Base-by-base conservation (phyloP, 2,329 filamentous ascomycete species). In the Cercospora citrullina region DNA sequence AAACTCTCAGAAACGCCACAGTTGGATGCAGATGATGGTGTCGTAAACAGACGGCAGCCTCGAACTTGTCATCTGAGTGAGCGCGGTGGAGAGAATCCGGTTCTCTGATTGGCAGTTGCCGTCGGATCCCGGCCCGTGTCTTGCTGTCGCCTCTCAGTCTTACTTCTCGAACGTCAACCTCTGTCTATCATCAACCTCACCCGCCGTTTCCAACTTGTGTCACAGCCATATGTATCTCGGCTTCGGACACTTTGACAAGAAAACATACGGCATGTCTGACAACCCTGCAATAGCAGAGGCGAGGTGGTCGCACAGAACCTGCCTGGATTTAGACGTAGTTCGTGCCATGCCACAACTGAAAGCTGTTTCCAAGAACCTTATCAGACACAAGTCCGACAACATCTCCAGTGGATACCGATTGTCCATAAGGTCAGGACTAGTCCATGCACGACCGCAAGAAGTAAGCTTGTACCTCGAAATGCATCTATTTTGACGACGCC, bases 1-100 rank as follows among this genome's bases (percentile, higher is more conserved):
- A 65, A 55, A 55, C 42, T 51, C 57, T 33, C 39, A 60, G 57
- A 65, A 65, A 60, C 57, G 64, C 64, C 64, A 57, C 64, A 59
- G 53, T 60, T 58, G 59, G 62, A 57, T 64, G 48, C 62, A 55
- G 58, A 42, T 60, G 57, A 55, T 55, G 64, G 39, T 26, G 62
- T 64, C 62, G 62, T 64, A 26, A 53, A 45, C 62, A 42, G 36
- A 45, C 28, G 51, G 62, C 33, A 64, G 62, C 62, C 62, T 64
- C 30, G 61, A 59, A 59, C 28, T 59, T 59, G 55, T 59, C 48
- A 55, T 55, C 48, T 26, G 23, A 26, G 48, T 55, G 9, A 21
- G 23, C 48, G 23, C 48, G 23, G 14, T 28, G 48, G 23, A 30
- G 48, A 53, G 2, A 1, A 26, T 12, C 8, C 45, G 45, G 4